A percentile compares a stretch with the other conserved stretches of the same genome.
Evolutionary conservation across 176 grass and related monocot genomes (phyloP).

Genomic region (Lolium perenne): DNA sequence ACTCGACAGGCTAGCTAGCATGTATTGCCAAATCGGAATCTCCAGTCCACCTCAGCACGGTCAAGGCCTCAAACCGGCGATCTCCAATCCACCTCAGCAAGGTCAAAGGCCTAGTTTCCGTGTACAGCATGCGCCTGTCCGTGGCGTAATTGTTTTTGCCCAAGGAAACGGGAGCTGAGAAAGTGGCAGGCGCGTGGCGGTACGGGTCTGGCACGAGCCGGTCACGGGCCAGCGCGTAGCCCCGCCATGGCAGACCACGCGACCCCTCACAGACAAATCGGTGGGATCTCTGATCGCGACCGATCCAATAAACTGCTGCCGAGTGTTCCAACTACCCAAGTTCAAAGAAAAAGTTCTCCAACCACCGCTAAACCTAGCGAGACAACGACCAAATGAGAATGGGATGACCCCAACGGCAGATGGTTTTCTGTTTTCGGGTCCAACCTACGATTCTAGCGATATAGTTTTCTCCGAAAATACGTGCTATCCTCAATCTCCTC

Average conservation of each 20-base stretch:
- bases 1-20: neutral
- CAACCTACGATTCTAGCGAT: neutral
- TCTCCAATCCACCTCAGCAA: neutral
- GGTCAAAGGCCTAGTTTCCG: neutral
- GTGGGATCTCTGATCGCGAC: constrained; percentile 20
- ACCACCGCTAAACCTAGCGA: neutral
- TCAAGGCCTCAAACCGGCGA: neutral
- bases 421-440: neutral
- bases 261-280: neutral
- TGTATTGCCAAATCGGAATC: neutral
- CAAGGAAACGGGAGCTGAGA: constrained; percentile 38
- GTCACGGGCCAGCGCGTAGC: constrained; percentile 40
- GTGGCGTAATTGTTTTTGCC: constrained; percentile 22
- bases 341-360: neutral
- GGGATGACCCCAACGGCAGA: neutral
- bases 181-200: constrained; percentile 39
- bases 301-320: neutral
- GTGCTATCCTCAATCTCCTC: no score
- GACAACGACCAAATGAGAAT: neutral
- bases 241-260: constrained; percentile 35
- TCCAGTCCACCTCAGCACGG: neutral
- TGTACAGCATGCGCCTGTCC: constrained; percentile 35
- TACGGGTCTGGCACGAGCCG: constrained; percentile 52
- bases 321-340: neutral
- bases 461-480: no score